These are phyloP conservation scores for Ogataea siamensis DNA, from an alignment of 805 yeast species.

Conservation along the genomic window DNA sequence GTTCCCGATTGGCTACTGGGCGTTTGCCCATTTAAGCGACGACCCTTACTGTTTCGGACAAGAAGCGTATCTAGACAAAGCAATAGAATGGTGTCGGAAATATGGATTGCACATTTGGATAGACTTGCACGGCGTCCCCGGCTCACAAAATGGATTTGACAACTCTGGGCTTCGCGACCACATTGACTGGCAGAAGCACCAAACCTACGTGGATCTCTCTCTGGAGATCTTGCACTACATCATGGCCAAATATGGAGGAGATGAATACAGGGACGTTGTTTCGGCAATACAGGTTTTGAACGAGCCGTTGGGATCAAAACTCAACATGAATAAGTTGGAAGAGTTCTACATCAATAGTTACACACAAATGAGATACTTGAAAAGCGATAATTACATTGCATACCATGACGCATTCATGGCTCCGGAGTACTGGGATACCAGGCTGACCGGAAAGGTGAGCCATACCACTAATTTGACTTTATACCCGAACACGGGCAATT, in stretches of 20 bases:
- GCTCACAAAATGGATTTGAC: constrained; percentile 85
- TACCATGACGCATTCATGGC: constrained; percentile 66
- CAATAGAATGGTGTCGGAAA: constrained; percentile 64
- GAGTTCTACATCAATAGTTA: constrained; percentile 44
- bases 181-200: constrained; percentile 41
- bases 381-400: constrained; percentile 44
- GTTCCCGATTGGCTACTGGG: constrained; percentile 83
- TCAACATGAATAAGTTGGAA: constrained; percentile 43
- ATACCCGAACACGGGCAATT: constrained; percentile 5
- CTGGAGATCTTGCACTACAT: constrained; percentile 48
- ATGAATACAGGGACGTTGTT: constrained; percentile 51
- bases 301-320: constrained; percentile 62
- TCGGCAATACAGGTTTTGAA: constrained; percentile 69
- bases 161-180: constrained; percentile 66
- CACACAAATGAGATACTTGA: constrained; percentile 38
- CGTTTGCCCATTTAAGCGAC: constrained; percentile 46
- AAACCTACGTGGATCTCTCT: constrained; percentile 47
- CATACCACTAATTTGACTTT: constrained; percentile 10
- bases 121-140: constrained; percentile 81
- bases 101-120: constrained; percentile 66
- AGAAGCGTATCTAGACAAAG: constrained; percentile 58
- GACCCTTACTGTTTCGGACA: constrained; percentile 73
- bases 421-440: constrained; percentile 53
- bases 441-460: constrained; percentile 29
- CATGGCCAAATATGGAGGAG: constrained; percentile 50